phyloP scores from a whole-genome alignment of 2,329 filamentous ascomycete species.

The Fusarium devonianum region DNA sequence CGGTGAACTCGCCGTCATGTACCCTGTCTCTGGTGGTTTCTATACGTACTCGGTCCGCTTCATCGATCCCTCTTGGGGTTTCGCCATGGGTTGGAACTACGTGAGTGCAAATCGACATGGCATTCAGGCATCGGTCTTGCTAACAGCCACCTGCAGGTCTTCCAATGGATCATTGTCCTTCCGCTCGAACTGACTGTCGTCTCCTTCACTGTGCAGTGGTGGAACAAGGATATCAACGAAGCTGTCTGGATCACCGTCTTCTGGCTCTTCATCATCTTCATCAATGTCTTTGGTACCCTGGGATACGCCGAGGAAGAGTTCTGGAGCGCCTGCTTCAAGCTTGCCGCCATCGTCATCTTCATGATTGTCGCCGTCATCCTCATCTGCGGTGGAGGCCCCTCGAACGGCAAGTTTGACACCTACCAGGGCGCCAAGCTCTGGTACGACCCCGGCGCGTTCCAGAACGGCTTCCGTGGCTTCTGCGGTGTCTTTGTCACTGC shows the following conservation, averaged over 20 bases:
- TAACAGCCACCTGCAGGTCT: slow-evolving; percentile 39
- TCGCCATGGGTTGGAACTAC: slow-evolving; percentile 58
- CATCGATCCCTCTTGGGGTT: slow-evolving; percentile 67
- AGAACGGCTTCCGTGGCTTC: slow-evolving; percentile 74
- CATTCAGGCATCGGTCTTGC: neutral
- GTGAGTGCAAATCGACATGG: slow-evolving; percentile 1
- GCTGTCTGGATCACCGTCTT: slow-evolving; percentile 64
- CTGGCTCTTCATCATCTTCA: slow-evolving; percentile 54
- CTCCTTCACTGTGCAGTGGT: slow-evolving; percentile 59
- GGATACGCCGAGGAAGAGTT: slow-evolving; percentile 66
- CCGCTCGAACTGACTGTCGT: slow-evolving; percentile 61
- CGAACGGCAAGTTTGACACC: slow-evolving; percentile 48
- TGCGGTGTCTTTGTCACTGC: slow-evolving; percentile 74
- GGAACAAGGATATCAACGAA: slow-evolving; percentile 55
- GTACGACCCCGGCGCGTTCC: slow-evolving; percentile 58
- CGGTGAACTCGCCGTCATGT: slow-evolving; percentile 68
- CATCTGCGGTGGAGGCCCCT: slow-evolving; percentile 64
- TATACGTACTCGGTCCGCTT: slow-evolving; percentile 68
- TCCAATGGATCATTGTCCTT: slow-evolving; percentile 59
- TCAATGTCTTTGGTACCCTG: slow-evolving; percentile 64
- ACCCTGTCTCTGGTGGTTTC: slow-evolving; percentile 68
- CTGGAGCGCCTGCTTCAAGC: slow-evolving; percentile 61
- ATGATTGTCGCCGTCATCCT: slow-evolving; percentile 67
- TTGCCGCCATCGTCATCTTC: slow-evolving; percentile 65
- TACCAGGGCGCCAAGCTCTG: slow-evolving; percentile 53